Evolutionary conservation across 768 basidiomycete species (phyloP), one percentile per base, ranked within the genome.

Genomic region (Tylopilus felleus): DNA sequence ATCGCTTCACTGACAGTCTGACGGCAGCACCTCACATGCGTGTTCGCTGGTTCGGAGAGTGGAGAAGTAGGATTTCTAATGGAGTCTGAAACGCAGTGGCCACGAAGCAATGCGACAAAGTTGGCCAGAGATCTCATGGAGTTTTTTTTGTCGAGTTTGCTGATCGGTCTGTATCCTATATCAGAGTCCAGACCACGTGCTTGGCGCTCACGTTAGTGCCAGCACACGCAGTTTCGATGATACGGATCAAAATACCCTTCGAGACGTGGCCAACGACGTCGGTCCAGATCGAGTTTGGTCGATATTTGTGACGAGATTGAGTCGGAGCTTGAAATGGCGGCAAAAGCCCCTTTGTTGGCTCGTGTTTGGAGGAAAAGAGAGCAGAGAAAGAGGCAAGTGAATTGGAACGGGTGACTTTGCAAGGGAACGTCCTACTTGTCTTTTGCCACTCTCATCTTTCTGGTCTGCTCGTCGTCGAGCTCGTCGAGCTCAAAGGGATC

Each of bases 301-400:
- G n/a, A 29, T 10, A 29, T 4, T 36, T 36, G 27, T 28, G 27
- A 9, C 38, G 23, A 6, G 36, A 51, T 59, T 65, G 19, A 44
- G 9, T 59, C 65, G 65, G 65, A 67, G 58, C 8, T 54, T 52
- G 10, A 60, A 65, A 36, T 6, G 22, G 12, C 60, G 56, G 64
- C 40, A 57, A 36, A 59, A 51, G 25, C 58, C 65, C 65, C 52
- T 63, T 68, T 66, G 63, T 66, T 66, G 65, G 58, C 39, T n/a
- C 23, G 51, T 66, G 57, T 66, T 66, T 66, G 66, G 57, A 19
- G 56, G 60, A 21, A 52, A 55, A 56, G 62, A 9, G 64, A 56
- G 51, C 50, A 56, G 31, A 9, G n/a, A n/a, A n/a, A n/a, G 33
- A 33, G 55, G 48, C 19, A 44, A 52, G 63, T 55, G 52, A 56